Conservation (phyloP, 345 rosid genomes). For the Syzygium aqueum region DNA sequence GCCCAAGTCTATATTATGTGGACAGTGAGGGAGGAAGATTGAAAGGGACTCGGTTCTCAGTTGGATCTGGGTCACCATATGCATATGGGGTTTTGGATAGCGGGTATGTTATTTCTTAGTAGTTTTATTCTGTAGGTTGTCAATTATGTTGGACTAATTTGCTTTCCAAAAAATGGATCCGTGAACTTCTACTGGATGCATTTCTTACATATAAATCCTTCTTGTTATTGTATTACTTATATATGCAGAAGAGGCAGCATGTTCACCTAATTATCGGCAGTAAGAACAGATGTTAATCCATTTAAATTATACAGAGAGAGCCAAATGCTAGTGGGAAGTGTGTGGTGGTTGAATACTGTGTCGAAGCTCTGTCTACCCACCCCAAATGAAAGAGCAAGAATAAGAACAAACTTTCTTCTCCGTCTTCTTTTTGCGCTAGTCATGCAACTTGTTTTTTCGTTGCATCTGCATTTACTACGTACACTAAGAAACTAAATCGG, state of each 20-base stretch:
- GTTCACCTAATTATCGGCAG: not conserved
- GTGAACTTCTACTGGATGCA: not conserved
- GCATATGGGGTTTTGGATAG: constrained; percentile 95
- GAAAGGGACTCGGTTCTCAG: constrained; percentile 91
- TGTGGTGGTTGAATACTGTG: not conserved
- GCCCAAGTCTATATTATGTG: constrained; percentile 95
- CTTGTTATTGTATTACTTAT: not conserved
- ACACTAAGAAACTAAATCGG: not conserved
- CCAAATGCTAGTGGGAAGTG: not conserved
- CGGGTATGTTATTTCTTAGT: constrained; percentile 41
- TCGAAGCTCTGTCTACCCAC: not conserved
- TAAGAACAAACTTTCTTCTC: not conserved
- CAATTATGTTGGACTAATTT: not conserved
- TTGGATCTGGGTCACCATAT: constrained; percentile 99
- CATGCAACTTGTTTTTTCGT: not conserved
- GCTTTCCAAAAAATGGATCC: not conserved
- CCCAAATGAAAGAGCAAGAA: not conserved
- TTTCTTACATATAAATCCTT: not conserved
- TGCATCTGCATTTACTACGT: not conserved
- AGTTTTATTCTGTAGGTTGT: not conserved
- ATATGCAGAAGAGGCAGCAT: not conserved
- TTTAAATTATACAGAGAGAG: not conserved
- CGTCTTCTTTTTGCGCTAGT: not conserved
- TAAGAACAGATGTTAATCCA: not conserved
- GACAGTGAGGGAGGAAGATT: constrained; percentile 99